Evolutionary conservation across 2,329 filamentous ascomycete genomes (phyloP).

Genomic region (Botrytis squamosa): DNA sequence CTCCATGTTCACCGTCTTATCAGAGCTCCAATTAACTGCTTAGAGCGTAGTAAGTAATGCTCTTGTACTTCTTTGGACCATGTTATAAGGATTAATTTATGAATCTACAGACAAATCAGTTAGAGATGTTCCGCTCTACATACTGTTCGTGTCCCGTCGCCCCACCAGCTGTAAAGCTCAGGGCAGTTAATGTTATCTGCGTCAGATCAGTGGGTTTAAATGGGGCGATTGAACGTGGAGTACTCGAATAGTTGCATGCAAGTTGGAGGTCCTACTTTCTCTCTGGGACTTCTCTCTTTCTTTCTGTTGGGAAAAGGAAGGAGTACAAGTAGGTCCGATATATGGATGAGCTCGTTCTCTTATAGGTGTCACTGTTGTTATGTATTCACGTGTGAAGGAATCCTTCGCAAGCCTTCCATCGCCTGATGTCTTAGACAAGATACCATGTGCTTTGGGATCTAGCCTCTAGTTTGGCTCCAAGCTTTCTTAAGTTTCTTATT

Average conservation of each 20-base stretch:
- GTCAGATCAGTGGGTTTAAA: background rate
- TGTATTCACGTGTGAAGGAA: background rate
- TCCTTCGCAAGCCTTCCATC: background rate
- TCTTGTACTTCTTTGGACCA: background rate
- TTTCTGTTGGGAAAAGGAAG: background rate
- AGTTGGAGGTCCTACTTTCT: background rate
- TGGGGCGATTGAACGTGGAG: background rate
- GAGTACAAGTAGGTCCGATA: background rate
- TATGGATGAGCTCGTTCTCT: background rate
- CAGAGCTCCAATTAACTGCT: background rate
- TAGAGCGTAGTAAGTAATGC: background rate
- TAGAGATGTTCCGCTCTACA: background rate
- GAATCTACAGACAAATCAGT: background rate
- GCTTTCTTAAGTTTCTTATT: background rate
- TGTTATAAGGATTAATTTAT: background rate
- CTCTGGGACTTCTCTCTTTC: background rate
- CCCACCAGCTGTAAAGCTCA: background rate
- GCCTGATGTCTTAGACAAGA: background rate
- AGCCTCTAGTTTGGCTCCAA: background rate
- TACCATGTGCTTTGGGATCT: background rate
- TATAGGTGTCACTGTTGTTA: background rate
- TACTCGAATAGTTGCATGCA: background rate
- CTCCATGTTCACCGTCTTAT: background rate
- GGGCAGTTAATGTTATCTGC: conserved; percentile 1
- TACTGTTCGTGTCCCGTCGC: background rate